Evolutionary conservation across 2,329 filamentous ascomycete species (phyloP).

Genomic region (Cladophialophora bantiana): DNA sequence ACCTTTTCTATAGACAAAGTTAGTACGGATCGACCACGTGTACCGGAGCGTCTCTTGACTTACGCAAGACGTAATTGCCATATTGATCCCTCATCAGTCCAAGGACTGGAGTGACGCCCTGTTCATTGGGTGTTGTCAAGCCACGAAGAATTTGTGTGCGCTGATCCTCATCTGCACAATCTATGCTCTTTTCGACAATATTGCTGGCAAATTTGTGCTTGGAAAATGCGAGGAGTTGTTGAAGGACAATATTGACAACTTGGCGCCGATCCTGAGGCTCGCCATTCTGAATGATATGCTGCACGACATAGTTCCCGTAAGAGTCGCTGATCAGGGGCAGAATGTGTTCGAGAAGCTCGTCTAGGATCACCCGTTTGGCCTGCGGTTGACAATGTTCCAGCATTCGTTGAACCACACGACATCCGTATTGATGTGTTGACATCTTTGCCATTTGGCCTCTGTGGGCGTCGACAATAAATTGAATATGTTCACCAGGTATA

Average conservation of each 20-base stretch:
- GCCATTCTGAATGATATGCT: slow-evolving; percentile 86
- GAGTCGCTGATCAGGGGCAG: slow-evolving; percentile 79
- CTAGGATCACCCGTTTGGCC: slow-evolving; percentile 75
- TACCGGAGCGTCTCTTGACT: slow-evolving; percentile 52
- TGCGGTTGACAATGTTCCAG: slow-evolving; percentile 79
- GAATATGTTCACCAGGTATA: slow-evolving; percentile 77
- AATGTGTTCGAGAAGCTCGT: slow-evolving; percentile 78
- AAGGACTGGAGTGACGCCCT: slow-evolving; percentile 74
- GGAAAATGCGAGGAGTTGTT: slow-evolving; percentile 75
- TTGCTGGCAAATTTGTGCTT: slow-evolving; percentile 98
- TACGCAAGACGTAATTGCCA: slow-evolving; percentile 96
- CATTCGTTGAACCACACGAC: slow-evolving; percentile 90
- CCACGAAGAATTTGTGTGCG: slow-evolving; percentile 71
- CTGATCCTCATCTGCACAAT: slow-evolving; percentile 72
- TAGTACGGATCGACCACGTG: slow-evolving; percentile 39
- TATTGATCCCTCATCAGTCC: slow-evolving; percentile 87
- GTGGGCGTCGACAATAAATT: slow-evolving; percentile 84
- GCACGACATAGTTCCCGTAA: slow-evolving; percentile 95
- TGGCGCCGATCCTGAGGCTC: slow-evolving; percentile 72
- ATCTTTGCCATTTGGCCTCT: slow-evolving; percentile 75
- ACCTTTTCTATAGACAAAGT: slow-evolving; percentile 73
- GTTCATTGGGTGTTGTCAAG: slow-evolving; percentile 65
- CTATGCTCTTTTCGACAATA: slow-evolving; percentile 92
- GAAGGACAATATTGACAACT: slow-evolving; percentile 76
- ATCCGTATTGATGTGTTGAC: slow-evolving; percentile 83